phyloP scores from a whole-genome alignment of 371 early-diverging fungal species.

The Haplosporangium sp. region DNA sequence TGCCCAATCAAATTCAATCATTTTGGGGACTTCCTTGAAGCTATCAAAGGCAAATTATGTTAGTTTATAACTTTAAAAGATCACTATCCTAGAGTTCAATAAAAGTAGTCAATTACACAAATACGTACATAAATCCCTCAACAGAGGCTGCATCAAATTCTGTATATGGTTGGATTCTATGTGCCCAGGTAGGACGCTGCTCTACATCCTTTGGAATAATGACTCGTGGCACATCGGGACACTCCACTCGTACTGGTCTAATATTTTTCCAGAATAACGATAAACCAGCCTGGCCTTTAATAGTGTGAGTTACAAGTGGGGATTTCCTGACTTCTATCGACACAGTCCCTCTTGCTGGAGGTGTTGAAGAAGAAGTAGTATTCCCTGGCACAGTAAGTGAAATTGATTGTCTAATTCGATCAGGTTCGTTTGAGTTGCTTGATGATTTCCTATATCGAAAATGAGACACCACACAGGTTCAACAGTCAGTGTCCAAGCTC shows the following conservation, averaged over 20 bases:
- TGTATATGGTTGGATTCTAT: slow-evolving; percentile 32
- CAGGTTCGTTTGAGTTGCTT: slow-evolving; percentile 10
- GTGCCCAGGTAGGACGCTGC: slow-evolving; percentile 50
- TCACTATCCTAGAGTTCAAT: not conserved
- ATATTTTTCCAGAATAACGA: slow-evolving; percentile 56
- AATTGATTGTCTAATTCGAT: slow-evolving; percentile 31
- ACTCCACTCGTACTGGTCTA: slow-evolving; percentile 44
- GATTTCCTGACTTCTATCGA: slow-evolving; percentile 49
- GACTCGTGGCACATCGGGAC: slow-evolving; percentile 38
- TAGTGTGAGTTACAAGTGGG: slow-evolving; percentile 16
- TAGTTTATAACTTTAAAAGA: not conserved
- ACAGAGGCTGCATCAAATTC: slow-evolving; percentile 15
- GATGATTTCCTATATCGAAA: slow-evolving; percentile 29
- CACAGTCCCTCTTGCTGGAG: slow-evolving; percentile 31
- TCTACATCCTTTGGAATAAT: slow-evolving; percentile 57
- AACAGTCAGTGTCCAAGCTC: not conserved
- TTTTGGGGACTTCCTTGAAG: slow-evolving; percentile 32
- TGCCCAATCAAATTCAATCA: slow-evolving; percentile 40
- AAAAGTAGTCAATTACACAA: not conserved
- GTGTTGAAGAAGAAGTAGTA: slow-evolving; percentile 6
- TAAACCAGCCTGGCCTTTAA: slow-evolving; percentile 52
- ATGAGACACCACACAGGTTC: not conserved
- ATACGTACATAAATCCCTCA: slow-evolving; percentile 35
- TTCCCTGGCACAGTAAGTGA: slow-evolving; percentile 53
- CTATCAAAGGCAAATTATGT: slow-evolving; percentile 7